Evolutionary conservation across 371 early-diverging fungal species (phyloP).

Genomic region (Furculomyces boomerangus): DNA sequence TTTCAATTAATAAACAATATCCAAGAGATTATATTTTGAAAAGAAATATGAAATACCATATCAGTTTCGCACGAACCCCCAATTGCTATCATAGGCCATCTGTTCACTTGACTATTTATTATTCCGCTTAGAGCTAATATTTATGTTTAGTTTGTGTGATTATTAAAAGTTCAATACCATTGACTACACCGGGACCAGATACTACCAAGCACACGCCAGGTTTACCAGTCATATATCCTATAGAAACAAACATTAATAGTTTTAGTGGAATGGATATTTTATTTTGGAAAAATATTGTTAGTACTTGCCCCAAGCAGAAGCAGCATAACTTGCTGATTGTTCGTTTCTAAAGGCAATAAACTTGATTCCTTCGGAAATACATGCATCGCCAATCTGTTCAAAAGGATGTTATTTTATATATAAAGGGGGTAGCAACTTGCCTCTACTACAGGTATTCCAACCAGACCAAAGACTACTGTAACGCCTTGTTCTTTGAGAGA

Average conservation of each 20-base stretch:
- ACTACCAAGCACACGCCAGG: conserved; percentile 63
- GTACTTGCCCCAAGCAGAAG: conserved; percentile 33
- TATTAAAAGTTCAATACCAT: conserved; percentile 10
- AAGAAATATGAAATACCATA: conserved; percentile 3
- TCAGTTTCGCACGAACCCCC: conserved; percentile 28
- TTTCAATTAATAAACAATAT: background rate
- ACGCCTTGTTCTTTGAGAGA: conserved; percentile 42
- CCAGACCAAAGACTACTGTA: conserved; percentile 55
- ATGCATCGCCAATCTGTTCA: conserved; percentile 39
- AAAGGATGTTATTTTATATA: background rate
- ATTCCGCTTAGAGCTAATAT: conserved; percentile 42
- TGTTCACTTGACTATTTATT: conserved; percentile 45
- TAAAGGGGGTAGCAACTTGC: background rate
- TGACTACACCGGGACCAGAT: conserved; percentile 64
- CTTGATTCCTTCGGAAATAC: conserved; percentile 43
- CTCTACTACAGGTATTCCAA: conserved; percentile 62
- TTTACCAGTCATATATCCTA: conserved; percentile 35
- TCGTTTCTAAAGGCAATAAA: conserved; percentile 64
- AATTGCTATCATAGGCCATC: conserved; percentile 47
- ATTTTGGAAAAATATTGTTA: background rate
- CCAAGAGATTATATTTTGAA: background rate
- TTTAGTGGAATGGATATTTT: background rate
- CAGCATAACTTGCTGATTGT: conserved; percentile 63
- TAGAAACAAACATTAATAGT: background rate
- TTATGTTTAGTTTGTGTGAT: background rate